These are phyloP conservation scores for Entomortierella beljakovae DNA, from an alignment of 192 early-diverging fungal genomes.

Conservation along the genomic window DNA sequence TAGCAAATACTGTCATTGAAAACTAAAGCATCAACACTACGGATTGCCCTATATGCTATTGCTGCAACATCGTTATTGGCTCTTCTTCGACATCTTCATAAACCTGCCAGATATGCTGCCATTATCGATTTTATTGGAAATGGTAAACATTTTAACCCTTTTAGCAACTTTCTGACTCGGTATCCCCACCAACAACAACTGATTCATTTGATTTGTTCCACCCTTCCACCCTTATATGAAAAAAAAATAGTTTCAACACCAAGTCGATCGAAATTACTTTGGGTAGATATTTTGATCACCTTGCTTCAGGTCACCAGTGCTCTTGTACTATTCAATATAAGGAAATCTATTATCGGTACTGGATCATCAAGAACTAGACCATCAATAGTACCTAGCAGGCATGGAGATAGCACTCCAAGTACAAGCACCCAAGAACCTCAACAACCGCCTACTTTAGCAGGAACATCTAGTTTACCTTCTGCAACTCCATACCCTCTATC, in stretches of 20 bases:
- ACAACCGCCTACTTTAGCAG: neutral
- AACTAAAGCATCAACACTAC: constrained; percentile 34
- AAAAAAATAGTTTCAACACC: constrained; percentile 28
- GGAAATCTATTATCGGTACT: constrained; percentile 5
- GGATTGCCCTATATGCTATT: constrained; percentile 29
- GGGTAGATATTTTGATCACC: constrained; percentile 22
- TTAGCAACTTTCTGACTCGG: neutral
- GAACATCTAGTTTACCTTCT: too few species aligned
- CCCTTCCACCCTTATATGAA: neutral
- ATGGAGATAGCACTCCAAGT: neutral
- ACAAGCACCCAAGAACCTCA: neutral
- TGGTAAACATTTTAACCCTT: constrained; percentile 10
- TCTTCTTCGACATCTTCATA: constrained; percentile 24
- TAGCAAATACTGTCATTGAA: constrained; percentile 46
- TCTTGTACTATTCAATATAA: constrained; percentile 17
- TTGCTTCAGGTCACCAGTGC: constrained; percentile 30
- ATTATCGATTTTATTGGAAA: constrained; percentile 53
- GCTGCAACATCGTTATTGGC: constrained; percentile 11
- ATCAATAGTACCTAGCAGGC: neutral
- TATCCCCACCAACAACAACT: neutral
- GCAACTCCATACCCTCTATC: neutral
- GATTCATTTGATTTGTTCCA: too few species aligned
- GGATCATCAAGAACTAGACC: neutral
- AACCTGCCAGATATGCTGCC: constrained; percentile 24
- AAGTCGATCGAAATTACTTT: constrained; percentile 28